Conservation (phyloP, 2,329 filamentous ascomycete genomes). For the Diaporthe velutina region DNA sequence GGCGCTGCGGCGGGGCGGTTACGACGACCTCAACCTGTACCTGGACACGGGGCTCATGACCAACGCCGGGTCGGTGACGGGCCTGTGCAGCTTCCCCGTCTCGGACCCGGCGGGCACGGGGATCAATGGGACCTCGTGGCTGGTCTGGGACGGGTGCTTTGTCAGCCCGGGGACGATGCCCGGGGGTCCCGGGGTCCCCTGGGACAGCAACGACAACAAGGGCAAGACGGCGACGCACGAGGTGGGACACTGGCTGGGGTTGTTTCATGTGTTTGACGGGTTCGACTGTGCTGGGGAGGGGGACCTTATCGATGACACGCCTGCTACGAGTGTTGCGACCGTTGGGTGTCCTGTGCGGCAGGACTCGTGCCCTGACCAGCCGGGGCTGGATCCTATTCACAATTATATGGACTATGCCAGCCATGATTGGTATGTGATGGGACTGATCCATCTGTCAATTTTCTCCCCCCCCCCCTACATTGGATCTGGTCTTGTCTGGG, state of each 20-base stretch:
- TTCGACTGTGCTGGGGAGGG: constrained; percentile 3
- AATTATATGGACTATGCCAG: constrained; percentile 23
- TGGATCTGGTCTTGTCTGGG: neutral
- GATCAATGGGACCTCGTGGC: constrained; percentile 16
- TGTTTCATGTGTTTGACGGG: neutral
- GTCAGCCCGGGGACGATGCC: constrained; percentile 12
- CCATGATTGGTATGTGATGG: constrained; percentile 3
- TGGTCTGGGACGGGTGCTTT: constrained; percentile 12
- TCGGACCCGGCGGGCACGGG: neutral
- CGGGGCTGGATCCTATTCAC: constrained; percentile 2
- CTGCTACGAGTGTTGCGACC: neutral
- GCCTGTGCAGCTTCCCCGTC: constrained; percentile 8
- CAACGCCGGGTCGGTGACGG: constrained; percentile 5
- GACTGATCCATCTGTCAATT: neutral
- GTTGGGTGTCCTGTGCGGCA: neutral
- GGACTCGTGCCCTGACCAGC: constrained; percentile 4
- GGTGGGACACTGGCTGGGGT: constrained; percentile 12
- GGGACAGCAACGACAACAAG: neutral
- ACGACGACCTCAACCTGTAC: constrained; percentile 8
- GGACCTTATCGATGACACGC: constrained; percentile 6
- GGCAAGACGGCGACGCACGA: constrained; percentile 6
- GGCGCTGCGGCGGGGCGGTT: constrained; percentile 3
- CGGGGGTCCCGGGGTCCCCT: neutral
- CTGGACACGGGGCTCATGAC: constrained; percentile 16
- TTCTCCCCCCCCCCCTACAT: no score